Base-by-base conservation (phyloP, 129 eudicot genomes). In the Flaveria robusta region DNA sequence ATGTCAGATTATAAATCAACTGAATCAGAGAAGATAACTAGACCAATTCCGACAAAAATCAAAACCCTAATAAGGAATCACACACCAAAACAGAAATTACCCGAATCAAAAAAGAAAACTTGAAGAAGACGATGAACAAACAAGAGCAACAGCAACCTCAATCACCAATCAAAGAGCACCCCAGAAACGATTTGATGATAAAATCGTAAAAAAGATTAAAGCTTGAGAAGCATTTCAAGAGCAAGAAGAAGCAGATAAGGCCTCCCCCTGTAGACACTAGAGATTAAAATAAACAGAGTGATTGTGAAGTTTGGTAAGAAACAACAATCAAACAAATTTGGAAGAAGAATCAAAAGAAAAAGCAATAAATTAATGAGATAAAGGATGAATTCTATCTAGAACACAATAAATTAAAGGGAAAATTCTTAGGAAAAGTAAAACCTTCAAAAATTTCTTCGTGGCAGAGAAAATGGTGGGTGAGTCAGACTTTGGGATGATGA, bases 241-340 rank as follows among this genome's bases (percentile, higher is more conserved):
- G 39, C 39, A 34, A 34, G 4, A 34, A 34, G 39, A 56, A 22
- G 3, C 34, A 58, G 65, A 58, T 58, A 58, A 58, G 65, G 11
- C 12, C 20, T 58, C 7, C 29, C 16, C 16, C 14, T 58, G 4
- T 4, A 23, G 15, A 23, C 16, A 29, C 29, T 58, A 9, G 7
- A 23, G 31, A 58, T 9, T 58, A 66, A 50, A 65, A 76, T 31
- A 19, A 4, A 14, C 34, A 19, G 12, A 70, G 69, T 60, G 41
- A 69, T 70, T 56, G 70, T 68, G 10, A 77, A 77, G 74, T 77
- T 69, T 45, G 76, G 64, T 55, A 59, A 70, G 71, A 70, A 69
- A 47, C 70, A 69, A 68, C 50, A 4, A 77, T 37, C 71, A 78
- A 45, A 69, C 47, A 37, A 50, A 24, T 11, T 18, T 6, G 0